Conservation (phyloP, 768 basidiomycete species). For the Hebeloma cylindrosporum region DNA sequence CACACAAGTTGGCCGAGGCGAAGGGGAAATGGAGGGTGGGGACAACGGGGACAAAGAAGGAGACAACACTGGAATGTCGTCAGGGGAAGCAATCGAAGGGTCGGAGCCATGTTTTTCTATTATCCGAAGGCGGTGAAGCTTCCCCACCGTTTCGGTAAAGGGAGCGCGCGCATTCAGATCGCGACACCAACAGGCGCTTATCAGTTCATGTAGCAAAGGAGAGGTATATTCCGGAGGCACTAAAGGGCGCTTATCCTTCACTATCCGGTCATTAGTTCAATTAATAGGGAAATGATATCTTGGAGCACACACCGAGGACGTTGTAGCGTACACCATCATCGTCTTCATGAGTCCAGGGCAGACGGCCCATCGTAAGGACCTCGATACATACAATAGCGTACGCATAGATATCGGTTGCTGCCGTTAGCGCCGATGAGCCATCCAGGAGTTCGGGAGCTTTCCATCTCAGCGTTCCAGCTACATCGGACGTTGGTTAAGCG, state of each 20-base stretch:
- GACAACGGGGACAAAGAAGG: slow-evolving; percentile 20
- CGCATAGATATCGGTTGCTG: slow-evolving; percentile 65
- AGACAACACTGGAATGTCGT: slow-evolving; percentile 11
- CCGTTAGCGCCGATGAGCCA: slow-evolving; percentile 47
- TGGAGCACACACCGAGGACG: slow-evolving; percentile 44
- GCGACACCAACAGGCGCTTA: slow-evolving; percentile 55
- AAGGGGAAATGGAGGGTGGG: slow-evolving; percentile 16
- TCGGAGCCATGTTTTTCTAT: slow-evolving; percentile 24
- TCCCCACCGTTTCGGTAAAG: slow-evolving; percentile 49
- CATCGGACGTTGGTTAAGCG: not conserved
- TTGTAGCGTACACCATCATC: slow-evolving; percentile 51
- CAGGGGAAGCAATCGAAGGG: slow-evolving; percentile 17
- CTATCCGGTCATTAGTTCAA: slow-evolving; percentile 28
- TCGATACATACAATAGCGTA: slow-evolving; percentile 68
- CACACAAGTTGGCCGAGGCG: slow-evolving; percentile 22
- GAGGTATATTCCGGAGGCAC: slow-evolving; percentile 41
- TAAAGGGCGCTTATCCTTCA: slow-evolving; percentile 49
- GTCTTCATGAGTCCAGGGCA: slow-evolving; percentile 55
- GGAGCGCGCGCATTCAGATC: slow-evolving; percentile 51
- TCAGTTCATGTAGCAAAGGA: slow-evolving; percentile 39
- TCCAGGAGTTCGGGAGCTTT: slow-evolving; percentile 66
- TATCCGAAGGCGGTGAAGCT: slow-evolving; percentile 44
- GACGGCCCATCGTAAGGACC: slow-evolving; percentile 58
- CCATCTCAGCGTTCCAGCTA: slow-evolving; percentile 71
- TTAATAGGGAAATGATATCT: slow-evolving; percentile 2